Evolutionary conservation across 768 basidiomycete species (phyloP).

Genomic region (Naganishia kalamii): DNA sequence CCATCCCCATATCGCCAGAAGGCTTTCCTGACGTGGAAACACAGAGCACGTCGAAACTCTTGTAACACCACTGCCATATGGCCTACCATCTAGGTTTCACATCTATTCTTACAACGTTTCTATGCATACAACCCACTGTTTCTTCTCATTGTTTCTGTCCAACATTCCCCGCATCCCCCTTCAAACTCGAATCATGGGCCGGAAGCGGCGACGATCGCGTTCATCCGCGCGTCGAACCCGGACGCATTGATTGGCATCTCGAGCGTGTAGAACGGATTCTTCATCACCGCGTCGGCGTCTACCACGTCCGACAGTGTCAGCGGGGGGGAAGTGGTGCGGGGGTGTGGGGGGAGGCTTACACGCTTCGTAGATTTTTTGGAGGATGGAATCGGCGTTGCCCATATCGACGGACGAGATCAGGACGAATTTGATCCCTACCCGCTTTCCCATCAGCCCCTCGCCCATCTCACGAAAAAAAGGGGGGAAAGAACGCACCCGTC

Average conservation of each 20-base stretch:
- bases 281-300: slow-evolving; percentile 90
- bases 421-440: slow-evolving; percentile 87
- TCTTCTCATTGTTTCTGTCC: too few species aligned
- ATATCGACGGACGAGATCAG: slow-evolving; percentile 70
- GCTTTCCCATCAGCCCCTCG: background rate
- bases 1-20: too few species aligned
- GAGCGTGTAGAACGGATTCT: slow-evolving; percentile 98
- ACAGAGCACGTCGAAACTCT: too few species aligned
- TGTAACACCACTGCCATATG: too few species aligned
- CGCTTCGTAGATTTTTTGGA: slow-evolving; percentile 83
- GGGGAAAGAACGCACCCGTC: slow-evolving; percentile 58
- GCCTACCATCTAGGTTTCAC: too few species aligned
- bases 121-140: too few species aligned
- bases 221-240: slow-evolving; percentile 62
- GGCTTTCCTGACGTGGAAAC: too few species aligned
- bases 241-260: slow-evolving; percentile 97
- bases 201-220: slow-evolving; percentile 31
- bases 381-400: slow-evolving; percentile 59
- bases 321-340: too few species aligned
- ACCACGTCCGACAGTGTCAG: background rate
- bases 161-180: too few species aligned
- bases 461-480: background rate
- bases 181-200: too few species aligned
- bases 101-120: too few species aligned
- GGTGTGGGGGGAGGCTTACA: slow-evolving; percentile 48